Evolutionary conservation across 768 basidiomycete species (phyloP).

Genomic region (Pulveroboletus frians): DNA sequence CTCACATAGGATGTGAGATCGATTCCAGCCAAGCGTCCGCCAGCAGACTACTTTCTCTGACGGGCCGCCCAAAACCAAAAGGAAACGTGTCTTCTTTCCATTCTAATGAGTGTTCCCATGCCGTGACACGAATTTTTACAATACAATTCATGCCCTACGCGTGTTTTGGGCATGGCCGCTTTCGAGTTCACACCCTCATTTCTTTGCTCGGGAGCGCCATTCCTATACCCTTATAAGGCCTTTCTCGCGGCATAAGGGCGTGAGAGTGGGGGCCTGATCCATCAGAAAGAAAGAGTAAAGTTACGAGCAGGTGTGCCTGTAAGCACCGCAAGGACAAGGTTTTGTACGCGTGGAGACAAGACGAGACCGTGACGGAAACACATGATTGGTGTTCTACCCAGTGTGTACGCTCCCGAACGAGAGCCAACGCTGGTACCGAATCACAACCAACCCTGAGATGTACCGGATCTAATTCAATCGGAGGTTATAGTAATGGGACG

Average conservation of each 20-base stretch:
- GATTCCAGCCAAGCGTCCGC: slow-evolving; percentile 78
- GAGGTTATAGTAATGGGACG: slow-evolving; percentile 3
- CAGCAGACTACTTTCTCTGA: slow-evolving; percentile 82
- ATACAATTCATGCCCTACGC: slow-evolving; percentile 13
- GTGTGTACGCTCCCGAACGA: slow-evolving; percentile 1
- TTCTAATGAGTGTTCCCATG: slow-evolving; percentile 14
- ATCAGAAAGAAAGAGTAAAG: slow-evolving; percentile 16
- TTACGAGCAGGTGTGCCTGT: slow-evolving; percentile 19
- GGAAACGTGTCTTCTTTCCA: slow-evolving; percentile 11
- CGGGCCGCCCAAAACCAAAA: background rate
- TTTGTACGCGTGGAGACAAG: slow-evolving; percentile 8
- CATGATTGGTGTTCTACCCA: background rate
- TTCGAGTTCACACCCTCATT: slow-evolving; percentile 17
- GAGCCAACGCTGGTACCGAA: slow-evolving; percentile 2
- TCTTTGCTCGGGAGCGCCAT: slow-evolving; percentile 20
- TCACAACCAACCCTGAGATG: slow-evolving; percentile 8
- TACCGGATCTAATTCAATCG: slow-evolving; percentile 9
- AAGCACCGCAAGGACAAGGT: slow-evolving; percentile 31
- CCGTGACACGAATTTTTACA: slow-evolving; percentile 15
- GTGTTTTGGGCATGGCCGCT: slow-evolving; percentile 28
- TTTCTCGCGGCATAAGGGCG: slow-evolving; percentile 13
- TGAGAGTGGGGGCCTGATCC: slow-evolving; percentile 17
- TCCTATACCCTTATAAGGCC: slow-evolving; percentile 4
- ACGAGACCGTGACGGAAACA: slow-evolving; percentile 8
- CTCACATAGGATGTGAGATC: slow-evolving; percentile 65